Evolutionary conservation across 2,329 filamentous ascomycete species (phyloP), one percentile per base, ranked within the genome.

Genomic region (Aurifilum marmelostoma): DNA sequence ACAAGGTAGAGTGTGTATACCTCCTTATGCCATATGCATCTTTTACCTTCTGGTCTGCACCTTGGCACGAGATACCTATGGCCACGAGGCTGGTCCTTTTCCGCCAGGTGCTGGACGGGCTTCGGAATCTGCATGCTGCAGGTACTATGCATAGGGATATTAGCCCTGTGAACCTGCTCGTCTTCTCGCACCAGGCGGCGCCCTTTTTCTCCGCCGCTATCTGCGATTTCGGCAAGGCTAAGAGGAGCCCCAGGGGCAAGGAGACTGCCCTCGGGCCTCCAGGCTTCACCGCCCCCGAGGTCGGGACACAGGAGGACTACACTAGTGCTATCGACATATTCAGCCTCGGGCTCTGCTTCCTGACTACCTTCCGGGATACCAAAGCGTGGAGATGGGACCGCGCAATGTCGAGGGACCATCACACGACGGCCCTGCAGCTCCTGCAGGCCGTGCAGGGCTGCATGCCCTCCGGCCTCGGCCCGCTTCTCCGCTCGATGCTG

Each of bases 121-220:
- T 73, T 37, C 29, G 32, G 12, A 64, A 65, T 29, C 63, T 73
- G 21, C 69, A 73, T 54, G 43, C 62, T 54, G 16, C 39, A 24
- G 54, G 64, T 32, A 58, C 72, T 27, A 73, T 73, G 65, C 71
- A 73, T 43, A 65, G 72, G 18, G 71, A 73, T 41, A 72, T 73
- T 39, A 72, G 69, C 27, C 63, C 56, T 24, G 58, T 66, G 56
- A 72, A 73, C 61, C 63, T 73, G 50, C 67, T 73, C 4, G 62
- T 72, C 3, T 59, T 65, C 29, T 71, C 67, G 12, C 27, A 61
- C 7, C 6, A 71, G n/a, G 43, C 63, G 65, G 2, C 67, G 67
- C 24, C 8, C n/a, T n/a, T n/a, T n/a, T n/a, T n/a, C n/a, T n/a
- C 7, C 34, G 71, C 69, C 16, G 71, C 64, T 50, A 71, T 72